Base-by-base conservation (phyloP, 1,284 basidiomycete genomes). In the Naganishia cerealis region DNA sequence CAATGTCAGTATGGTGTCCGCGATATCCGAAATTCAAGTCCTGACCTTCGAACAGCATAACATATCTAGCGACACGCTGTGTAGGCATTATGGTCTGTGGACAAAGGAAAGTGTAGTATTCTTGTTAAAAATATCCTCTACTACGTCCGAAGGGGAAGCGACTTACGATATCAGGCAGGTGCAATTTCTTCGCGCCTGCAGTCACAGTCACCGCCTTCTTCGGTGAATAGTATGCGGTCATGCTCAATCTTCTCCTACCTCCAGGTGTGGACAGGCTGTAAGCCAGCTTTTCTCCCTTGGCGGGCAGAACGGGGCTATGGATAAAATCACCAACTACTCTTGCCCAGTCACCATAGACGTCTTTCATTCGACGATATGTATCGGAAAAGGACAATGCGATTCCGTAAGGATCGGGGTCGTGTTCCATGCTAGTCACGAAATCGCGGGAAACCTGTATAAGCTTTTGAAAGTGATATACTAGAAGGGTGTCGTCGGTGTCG, bases 11-110 rank as follows among this genome's bases (percentile, higher is more conserved):
- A 10, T 21, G n/a, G 7, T n/a, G 10, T n/a, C 4, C n/a, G 15
- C 10, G 40, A 50, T 24, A 50, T 24, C 3, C 9, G 46, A 24
- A 50, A 21, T 1, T 21, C 38, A 40, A 21, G 29, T 12, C 12
- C 55, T 39, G 21, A 57, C 55, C 55, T 48, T 59, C 26, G 29
- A 59, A 59, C 15, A 59, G 43, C 57, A 59, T 48, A 7, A 43
- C 57, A n/a, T 48, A 59, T 43, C 57, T 43, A n/a, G 43, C 57
- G 3, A 21, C 57, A 8, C 57, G 57, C 36, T 59, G 57, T 9
- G 42, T 59, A 33, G 57, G 57, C 57, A 59, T 59, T 26, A 59
- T 59, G 33, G 48, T 59, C 57, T 57, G 55, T 56, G 39, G 54
- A 39, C 16, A 9, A 8, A 9, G 24, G 29, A 33, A 33, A 3